phyloP scores from a whole-genome alignment of 345 rosid genomes.

The Syzygium jambos region DNA sequence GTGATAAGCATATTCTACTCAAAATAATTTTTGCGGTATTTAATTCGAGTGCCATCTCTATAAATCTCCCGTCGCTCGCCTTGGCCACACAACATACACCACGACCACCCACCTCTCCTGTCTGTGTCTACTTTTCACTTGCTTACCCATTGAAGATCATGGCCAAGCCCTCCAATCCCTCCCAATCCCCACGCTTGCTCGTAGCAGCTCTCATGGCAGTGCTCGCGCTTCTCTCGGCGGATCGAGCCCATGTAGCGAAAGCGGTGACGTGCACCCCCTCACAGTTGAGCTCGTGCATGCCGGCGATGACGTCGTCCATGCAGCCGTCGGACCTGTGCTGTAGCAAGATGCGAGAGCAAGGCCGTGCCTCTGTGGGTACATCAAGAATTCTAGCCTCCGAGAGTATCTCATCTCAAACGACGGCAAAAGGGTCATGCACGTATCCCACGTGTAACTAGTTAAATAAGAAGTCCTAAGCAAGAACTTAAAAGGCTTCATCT shows the following conservation, averaged over 20 bases:
- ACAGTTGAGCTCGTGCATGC: constrained; percentile 42
- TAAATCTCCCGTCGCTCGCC: neutral
- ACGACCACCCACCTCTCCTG: neutral
- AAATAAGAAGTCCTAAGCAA: too few relatives aligned
- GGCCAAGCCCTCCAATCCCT: neutral
- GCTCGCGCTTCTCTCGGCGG: neutral
- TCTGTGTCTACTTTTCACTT: neutral
- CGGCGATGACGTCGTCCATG: constrained; percentile 18
- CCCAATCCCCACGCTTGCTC: neutral
- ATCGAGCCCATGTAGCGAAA: constrained; percentile 6
- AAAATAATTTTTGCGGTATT: neutral
- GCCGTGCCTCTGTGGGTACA: constrained; percentile 55
- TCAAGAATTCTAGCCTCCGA: constrained; percentile 29
- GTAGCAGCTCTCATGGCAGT: neutral
- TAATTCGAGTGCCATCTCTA: neutral
- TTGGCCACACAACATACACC: neutral
- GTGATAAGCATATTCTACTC: neutral
- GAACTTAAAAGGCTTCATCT: too few relatives aligned
- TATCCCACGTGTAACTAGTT: constrained; percentile 31
- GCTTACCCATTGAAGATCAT: neutral
- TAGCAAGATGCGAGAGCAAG: constrained; percentile 42
- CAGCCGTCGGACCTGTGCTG: constrained; percentile 42
- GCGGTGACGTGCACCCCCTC: constrained; percentile 37
- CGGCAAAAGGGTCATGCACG: constrained; percentile 16
- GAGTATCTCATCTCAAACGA: constrained; percentile 34